phyloP scores from a whole-genome alignment of 2,329 filamentous ascomycete species.

The Orbilia javanica region DNA sequence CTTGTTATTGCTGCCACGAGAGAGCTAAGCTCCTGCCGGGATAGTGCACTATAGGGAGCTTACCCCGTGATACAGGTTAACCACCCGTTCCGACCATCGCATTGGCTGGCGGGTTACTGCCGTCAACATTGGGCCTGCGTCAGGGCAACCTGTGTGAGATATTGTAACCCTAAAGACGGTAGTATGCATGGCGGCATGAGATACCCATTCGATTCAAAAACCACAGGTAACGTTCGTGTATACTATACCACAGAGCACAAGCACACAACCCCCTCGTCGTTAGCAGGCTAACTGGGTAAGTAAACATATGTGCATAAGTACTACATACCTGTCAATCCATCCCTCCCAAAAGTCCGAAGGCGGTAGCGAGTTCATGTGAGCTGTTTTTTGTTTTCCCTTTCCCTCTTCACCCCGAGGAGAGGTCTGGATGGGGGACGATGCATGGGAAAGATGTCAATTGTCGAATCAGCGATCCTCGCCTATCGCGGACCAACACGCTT shows the following conservation, averaged over 20 bases:
- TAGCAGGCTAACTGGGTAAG: too few species aligned
- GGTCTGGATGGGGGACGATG: background rate
- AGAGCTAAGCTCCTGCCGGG: constrained; percentile 53
- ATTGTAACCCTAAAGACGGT: constrained; percentile 55
- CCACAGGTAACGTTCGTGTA: background rate
- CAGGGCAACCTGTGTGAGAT: constrained; percentile 31
- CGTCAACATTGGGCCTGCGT: background rate
- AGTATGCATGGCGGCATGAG: constrained; percentile 9
- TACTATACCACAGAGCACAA: too few species aligned
- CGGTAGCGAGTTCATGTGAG: background rate
- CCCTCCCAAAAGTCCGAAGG: background rate
- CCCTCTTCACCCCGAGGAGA: too few species aligned
- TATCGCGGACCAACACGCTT: constrained; percentile 57
- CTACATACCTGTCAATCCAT: background rate
- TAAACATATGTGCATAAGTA: background rate
- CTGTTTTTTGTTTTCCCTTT: background rate
- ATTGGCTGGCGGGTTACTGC: constrained; percentile 4
- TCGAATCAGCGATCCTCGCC: constrained; percentile 28
- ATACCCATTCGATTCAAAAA: background rate
- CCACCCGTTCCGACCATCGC: constrained; percentile 12
- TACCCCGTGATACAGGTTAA: constrained; percentile 40
- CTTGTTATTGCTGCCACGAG: background rate
- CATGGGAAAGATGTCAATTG: background rate
- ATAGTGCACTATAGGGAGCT: background rate
- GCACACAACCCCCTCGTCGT: background rate